Base-by-base conservation (phyloP, 257 asterid species). In the Jasminum sambac region DNA sequence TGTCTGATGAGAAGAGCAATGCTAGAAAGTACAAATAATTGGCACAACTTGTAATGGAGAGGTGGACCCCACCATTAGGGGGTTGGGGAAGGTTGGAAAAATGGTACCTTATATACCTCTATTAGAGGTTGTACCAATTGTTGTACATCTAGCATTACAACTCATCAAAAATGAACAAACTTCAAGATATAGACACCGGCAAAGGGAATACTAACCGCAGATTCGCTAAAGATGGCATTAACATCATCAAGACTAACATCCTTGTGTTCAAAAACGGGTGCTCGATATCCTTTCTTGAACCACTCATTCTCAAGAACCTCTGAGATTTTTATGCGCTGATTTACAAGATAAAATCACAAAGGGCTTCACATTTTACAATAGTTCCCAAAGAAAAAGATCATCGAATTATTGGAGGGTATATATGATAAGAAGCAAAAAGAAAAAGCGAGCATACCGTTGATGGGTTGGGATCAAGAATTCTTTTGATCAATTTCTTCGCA, bases 381-480 rank as follows among this genome's bases (percentile, higher is more conserved):
- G 7, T 39, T 39, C n/a, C 24, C 25, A 48, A 8, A 17, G 59
- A 50, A 50, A 17, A 17, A 50, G 24, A 50, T 30, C 36, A 30
- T 30, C 1, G 4, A 30, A 30, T 30, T 4, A 1, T 30, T 4
- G 36, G 26, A 1, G 12, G 6, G 17, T 5, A 52, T 8, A 52
- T 8, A 52, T 52, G 34, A 26, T 34, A 17, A 24, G 34, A 12
- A 40, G 68, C 52, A 65, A 41, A 43, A 42, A 60, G 71, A 48
- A 75, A 46, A 46, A 68, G 71, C 43, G 68, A 34, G 71, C 85
- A 70, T 85, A 93, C 98, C n/a, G 89, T 89, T 23, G 84, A 79
- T 17, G 96, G 97, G 78, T 94, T 86, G 69, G 98, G 98, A 70
- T 94, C 98, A 76, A 94, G 76, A 75, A 94, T 94, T 76, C 96